Evolutionary conservation across 176 grass and related monocot species (phyloP), one percentile per base, ranked within the genome.

Genomic region (Eleusine indica): DNA sequence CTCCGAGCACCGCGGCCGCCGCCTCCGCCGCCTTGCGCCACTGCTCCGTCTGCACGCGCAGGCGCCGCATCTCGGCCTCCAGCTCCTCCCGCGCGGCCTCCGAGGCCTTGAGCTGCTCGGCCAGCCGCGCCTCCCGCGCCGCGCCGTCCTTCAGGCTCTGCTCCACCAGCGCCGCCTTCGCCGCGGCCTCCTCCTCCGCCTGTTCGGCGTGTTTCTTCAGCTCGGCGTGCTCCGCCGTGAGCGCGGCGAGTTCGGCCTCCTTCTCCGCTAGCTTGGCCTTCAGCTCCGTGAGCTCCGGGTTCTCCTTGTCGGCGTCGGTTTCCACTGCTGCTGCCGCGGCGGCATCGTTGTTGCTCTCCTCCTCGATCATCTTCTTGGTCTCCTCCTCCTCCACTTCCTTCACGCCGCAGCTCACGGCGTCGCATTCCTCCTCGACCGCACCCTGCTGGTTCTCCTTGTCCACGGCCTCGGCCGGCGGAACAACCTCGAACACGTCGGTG

Each of bases 21-120:
- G 88, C 90, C 84, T 97, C 95, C 0, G 95, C 95, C 0, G 95
- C 95, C 87, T 97, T 97, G 54, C 95, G 90, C 95, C 95, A 97
- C 14, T 97, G 95, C 80, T 94, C 92, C 18, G 87, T 94, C 79
- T 97, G 95, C 82, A 97, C 90, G 47, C 87, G 89, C 82, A 97
- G 88, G 68, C 90, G 86, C 62, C 88, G 80, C 95, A 97, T 84
- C 87, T 97, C 95, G 22, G 7, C 82, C 0, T 97, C 92, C 62
- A 94, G 78, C 75, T 76, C 79, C 75, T 89, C 88, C 56, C 90
- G 90, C 71, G 86, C 87, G 11, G 71, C 91, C 57, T 93, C 84
- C 38, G 87, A 78, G 15, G 87, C 85, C 41, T 22, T 66, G 7
- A 98, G 91, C 82, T 86, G 80, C 75, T 90, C 93, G 62, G 77